Conservation (phyloP, 768 basidiomycete genomes). For the Suillus luteus region DNA sequence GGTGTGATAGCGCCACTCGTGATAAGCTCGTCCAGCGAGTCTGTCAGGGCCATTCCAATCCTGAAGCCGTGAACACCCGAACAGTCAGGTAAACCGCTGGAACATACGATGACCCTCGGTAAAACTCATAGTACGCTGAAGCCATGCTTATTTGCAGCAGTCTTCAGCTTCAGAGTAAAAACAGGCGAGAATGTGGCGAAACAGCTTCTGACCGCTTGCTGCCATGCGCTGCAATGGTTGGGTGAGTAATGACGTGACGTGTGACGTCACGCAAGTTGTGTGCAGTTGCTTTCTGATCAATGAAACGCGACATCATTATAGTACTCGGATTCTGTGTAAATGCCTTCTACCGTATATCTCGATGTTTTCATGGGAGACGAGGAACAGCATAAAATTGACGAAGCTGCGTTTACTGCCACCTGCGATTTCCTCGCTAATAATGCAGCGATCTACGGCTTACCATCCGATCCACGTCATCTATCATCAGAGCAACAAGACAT, state of each 20-base stretch:
- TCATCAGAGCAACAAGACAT: slow-evolving; percentile 46
- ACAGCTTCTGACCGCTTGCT: slow-evolving; percentile 9
- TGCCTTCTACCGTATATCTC: slow-evolving; percentile 32
- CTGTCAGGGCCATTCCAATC: slow-evolving; percentile 95
- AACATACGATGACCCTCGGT: slow-evolving; percentile 87
- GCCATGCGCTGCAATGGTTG: slow-evolving; percentile 8
- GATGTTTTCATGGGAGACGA: slow-evolving; percentile 46
- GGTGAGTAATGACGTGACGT: slow-evolving; percentile 21
- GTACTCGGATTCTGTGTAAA: no score
- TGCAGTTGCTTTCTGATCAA: slow-evolving; percentile 9
- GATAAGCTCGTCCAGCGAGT: slow-evolving; percentile 98
- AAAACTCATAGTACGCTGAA: slow-evolving; percentile 89
- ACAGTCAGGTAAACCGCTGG: slow-evolving; percentile 4
- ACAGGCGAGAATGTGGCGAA: slow-evolving; percentile 1
- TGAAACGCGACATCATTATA: no score
- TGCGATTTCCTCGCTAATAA: slow-evolving; percentile 38
- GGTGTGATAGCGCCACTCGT: slow-evolving; percentile 96
- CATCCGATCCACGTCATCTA: slow-evolving; percentile 39
- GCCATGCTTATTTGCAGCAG: slow-evolving; percentile 52
- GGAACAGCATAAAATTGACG: slow-evolving; percentile 25
- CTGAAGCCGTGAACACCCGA: slow-evolving; percentile 42
- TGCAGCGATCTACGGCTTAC: slow-evolving; percentile 44
- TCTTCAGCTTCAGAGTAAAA: slow-evolving; percentile 14
- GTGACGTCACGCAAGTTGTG: slow-evolving; percentile 25
- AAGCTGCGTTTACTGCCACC: slow-evolving; percentile 36